Base-by-base conservation (phyloP, 1,284 basidiomycete species). In the Stereum hirsutum region DNA sequence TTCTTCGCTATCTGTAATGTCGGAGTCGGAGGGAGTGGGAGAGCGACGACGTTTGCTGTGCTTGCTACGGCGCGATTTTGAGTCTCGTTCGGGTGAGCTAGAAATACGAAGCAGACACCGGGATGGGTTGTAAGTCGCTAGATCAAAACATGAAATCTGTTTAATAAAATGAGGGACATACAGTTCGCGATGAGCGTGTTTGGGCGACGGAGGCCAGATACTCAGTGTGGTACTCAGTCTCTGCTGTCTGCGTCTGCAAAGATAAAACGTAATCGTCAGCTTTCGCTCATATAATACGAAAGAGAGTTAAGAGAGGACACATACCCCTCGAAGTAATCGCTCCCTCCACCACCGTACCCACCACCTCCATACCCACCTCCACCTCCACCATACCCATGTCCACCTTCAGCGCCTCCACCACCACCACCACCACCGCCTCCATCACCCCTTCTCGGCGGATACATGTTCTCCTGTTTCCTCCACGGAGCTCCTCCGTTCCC, bases 121-220 rank as follows among this genome's bases (percentile, higher is more conserved):
- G n/a, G n/a, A n/a, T n/a, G n/a, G n/a, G n/a, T n/a, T 17, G 7
- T 45, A 31, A 44, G 20, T 23, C 14, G 17, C 20, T 3, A 31
- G 4, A 30, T 32, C 36, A 32, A 3, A 24, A 17, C 6, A 12
- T 19, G 19, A 7, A 11, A n/a, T 4, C 15, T 5, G 11, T 32
- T 17, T 7, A 38, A 24, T 6, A 32, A 43, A 17, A 39, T 33
- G 32, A 25, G 26, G 31, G 11, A 70, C 82, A 40, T 64, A 89
- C 84, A 74, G 51, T 44, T 66, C 61, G 23, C 77, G 70, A 41
- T 69, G 62, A 42, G 77, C 74, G 21, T 71, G 75, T 52, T 84
- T 83, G 0, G 92, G 92, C 3, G 91, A 94, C 1, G 78, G 63
- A 0, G 92, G 92, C 92, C 92, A 96, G 39, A 93, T 72, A 50